Percentiles rank a stretch among this genome's conserved stretches.
Conservation (phyloP, 805 yeast genomes). For the Saccharomycopsis sp. region DNA sequence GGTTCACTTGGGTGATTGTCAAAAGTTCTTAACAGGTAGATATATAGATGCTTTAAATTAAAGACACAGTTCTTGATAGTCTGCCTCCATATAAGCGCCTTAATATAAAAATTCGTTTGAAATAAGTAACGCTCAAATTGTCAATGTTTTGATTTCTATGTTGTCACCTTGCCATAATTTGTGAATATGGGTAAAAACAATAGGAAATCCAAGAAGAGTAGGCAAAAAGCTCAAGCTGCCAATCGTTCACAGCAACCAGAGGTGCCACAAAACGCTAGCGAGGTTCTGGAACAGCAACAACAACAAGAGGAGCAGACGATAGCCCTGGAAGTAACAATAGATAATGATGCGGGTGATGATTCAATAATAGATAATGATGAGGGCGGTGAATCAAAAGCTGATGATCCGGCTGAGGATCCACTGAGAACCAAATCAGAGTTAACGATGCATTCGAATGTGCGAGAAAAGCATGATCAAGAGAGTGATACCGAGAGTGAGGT, state of each 20-base stretch:
- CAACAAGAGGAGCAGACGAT: neutral
- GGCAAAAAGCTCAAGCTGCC: neutral
- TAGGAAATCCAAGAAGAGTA: neutral
- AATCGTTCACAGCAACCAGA: neutral
- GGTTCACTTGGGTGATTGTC: neutral
- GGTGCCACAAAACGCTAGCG: no score
- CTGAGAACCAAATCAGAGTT: no score
- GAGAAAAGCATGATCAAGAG: no score
- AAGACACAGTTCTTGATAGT: no score
- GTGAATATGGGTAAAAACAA: neutral
- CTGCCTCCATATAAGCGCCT: no score
- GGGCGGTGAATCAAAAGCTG: neutral
- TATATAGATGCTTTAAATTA: neutral
- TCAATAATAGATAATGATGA: neutral
- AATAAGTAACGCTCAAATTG: no score
- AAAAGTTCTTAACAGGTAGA: neutral
- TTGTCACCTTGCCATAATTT: neutral
- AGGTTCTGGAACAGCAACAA: neutral
- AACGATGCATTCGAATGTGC: no score
- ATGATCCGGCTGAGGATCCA: no score
- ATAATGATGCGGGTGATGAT: neutral
- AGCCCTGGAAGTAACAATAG: no score
- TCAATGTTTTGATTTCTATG: neutral
- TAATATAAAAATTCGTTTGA: no score
- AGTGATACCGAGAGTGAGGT: no score